phyloP scores from a whole-genome alignment of 495 filamentous ascomycete genomes.

The Aspergillus baeticus region DNA sequence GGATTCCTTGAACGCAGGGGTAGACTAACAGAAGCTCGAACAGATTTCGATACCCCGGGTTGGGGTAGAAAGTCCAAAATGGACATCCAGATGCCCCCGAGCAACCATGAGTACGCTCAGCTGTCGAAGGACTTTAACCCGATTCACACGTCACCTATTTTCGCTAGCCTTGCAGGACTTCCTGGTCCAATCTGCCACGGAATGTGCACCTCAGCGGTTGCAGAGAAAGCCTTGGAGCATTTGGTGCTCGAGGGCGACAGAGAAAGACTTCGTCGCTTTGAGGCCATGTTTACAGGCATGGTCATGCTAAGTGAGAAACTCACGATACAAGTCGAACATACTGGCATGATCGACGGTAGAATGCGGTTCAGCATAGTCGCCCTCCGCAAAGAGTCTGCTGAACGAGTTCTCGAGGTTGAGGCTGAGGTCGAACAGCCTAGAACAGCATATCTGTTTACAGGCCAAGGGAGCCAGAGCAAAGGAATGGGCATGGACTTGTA shows the following conservation, averaged over 20 bases:
- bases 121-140: slow-evolving; percentile 38
- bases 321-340: slow-evolving; percentile 29
- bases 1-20: slow-evolving; percentile 33
- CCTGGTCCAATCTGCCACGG: slow-evolving; percentile 37
- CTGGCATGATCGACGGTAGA: slow-evolving; percentile 34
- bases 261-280: slow-evolving; percentile 24
- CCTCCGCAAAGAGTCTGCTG: slow-evolving; percentile 20
- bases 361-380: slow-evolving; percentile 30
- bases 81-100: slow-evolving; percentile 22
- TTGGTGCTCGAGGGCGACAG: slow-evolving; percentile 16
- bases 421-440: slow-evolving; percentile 34
- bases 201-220: slow-evolving; percentile 31
- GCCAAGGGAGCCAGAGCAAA: slow-evolving; percentile 41
- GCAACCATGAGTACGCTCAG: slow-evolving; percentile 27
- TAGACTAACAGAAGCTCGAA: background rate
- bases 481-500: slow-evolving; percentile 47
- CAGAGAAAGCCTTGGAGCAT: slow-evolving; percentile 19
- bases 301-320: slow-evolving; percentile 36
- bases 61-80: slow-evolving; percentile 13
- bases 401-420: slow-evolving; percentile 32
- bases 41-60: slow-evolving; percentile 13
- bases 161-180: slow-evolving; percentile 29
- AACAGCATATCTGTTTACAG: slow-evolving; percentile 45
- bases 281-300: slow-evolving; percentile 32
- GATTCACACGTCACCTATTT: slow-evolving; percentile 32